These are phyloP conservation scores for Gonium pectorale DNA, from an alignment of 139 green algal species.

Conservation along the genomic window DNA sequence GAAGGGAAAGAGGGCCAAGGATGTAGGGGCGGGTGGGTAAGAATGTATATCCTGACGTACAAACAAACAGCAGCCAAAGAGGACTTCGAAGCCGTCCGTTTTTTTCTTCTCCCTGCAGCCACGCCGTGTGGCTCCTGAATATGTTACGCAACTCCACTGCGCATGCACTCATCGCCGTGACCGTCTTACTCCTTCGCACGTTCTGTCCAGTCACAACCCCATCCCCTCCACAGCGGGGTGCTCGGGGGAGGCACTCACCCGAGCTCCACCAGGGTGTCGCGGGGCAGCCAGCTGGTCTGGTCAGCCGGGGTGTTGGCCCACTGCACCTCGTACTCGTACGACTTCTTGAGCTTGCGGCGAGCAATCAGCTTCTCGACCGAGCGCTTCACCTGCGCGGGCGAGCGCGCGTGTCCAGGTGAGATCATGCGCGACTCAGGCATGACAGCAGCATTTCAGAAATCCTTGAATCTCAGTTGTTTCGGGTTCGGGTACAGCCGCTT, in stretches of 20 bases:
- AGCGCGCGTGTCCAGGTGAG: no score
- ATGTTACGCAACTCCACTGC: no score
- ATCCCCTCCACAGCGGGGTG: background rate
- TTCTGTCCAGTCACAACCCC: background rate
- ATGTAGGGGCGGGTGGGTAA: background rate
- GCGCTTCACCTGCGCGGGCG: constrained; percentile 48
- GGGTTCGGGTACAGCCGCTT: no score
- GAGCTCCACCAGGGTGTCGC: constrained; percentile 59
- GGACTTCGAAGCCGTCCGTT: background rate
- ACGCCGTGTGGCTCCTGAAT: no score
- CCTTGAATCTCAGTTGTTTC: no score
- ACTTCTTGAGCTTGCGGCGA: constrained; percentile 86
- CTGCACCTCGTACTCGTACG: constrained; percentile 89
- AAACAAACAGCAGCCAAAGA: background rate
- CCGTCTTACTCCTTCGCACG: no score
- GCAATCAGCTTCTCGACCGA: constrained; percentile 78
- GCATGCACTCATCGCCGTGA: no score
- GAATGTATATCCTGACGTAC: background rate
- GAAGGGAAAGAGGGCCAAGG: constrained; percentile 69
- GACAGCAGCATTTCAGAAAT: no score
- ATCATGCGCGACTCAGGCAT: no score
- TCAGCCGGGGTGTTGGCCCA: constrained; percentile 63
- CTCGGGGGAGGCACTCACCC: no score
- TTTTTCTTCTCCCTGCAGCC: no score
- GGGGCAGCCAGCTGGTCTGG: constrained; percentile 78